Conservation (phyloP, 75 land plant genomes). For the Sequoiadendron giganteum region DNA sequence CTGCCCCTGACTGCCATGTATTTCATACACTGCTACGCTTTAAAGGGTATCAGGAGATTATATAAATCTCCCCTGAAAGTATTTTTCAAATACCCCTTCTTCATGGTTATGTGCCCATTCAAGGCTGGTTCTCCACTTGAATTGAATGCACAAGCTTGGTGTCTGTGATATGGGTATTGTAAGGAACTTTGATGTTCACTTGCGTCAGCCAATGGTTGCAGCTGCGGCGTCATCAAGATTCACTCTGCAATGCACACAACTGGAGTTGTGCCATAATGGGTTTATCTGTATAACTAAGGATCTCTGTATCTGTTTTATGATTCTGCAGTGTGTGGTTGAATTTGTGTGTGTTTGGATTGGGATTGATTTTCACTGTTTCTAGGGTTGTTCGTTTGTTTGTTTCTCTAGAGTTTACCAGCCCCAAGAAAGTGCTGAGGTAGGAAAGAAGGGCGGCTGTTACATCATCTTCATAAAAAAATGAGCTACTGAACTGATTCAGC, state of each 20-base stretch:
- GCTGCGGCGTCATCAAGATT: conserved; percentile 11
- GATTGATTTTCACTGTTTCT: neutral
- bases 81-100: neutral
- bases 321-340: no score
- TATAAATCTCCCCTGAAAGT: neutral
- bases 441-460: no score
- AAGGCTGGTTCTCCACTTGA: neutral
- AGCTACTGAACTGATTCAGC: no score
- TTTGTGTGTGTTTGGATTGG: neutral
- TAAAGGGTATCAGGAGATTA: neutral
- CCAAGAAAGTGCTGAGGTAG: neutral
- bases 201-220: conserved; percentile 1
- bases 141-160: neutral
- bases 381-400: neutral
- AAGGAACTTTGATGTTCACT: no score
- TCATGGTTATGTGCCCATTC: neutral
- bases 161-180: neutral
- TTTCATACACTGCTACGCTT: neutral
- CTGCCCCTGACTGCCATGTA: no score
- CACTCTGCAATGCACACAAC: neutral
- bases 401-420: no score
- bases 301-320: no score
- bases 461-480: no score
- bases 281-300: neutral
- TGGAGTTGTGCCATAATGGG: neutral